Percentiles rank a stretch among this genome's conserved stretches.
Evolutionary conservation across 108 stramenopile genomes (phyloP).

Genomic region (Epithemia pelagica): DNA sequence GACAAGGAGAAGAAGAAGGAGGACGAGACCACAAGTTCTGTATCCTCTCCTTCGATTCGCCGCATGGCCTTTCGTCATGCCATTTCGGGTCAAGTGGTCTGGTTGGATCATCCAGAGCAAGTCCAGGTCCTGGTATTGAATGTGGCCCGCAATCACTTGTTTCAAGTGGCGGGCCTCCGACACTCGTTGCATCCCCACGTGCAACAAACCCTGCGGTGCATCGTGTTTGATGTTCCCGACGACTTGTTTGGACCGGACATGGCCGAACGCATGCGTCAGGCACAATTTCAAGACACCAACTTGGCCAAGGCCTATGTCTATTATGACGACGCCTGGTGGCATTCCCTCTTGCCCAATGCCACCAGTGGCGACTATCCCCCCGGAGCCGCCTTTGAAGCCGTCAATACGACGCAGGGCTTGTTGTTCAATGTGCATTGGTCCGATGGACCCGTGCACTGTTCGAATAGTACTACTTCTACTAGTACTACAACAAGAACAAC

Average conservation of each 20-base stretch:
- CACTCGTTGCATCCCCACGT: background rate
- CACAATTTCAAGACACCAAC: background rate
- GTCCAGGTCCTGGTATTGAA: slow-evolving; percentile 2
- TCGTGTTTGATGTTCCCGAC: background rate
- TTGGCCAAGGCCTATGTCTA: slow-evolving; percentile 2
- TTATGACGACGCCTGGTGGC: slow-evolving; percentile 2
- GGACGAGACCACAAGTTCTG: background rate
- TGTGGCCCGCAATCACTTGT: slow-evolving; percentile 4
- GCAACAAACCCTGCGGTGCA: background rate
- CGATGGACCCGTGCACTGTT: slow-evolving; percentile 4
- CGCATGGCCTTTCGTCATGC: too few species aligned
- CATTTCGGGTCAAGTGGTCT: background rate
- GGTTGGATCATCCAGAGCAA: background rate
- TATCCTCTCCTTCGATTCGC: too few species aligned
- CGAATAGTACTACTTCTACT: background rate
- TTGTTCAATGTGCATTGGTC: background rate
- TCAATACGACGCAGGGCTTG: background rate
- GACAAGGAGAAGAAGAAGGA: background rate
- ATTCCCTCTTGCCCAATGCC: background rate
- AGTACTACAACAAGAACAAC: background rate
- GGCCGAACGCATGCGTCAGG: background rate
- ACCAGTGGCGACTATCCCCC: background rate
- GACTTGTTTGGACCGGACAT: background rate
- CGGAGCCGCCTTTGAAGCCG: background rate
- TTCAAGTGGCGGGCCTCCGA: background rate